A percentile compares a stretch with the other conserved stretches of the same genome.
Conservation (phyloP, 441 rosid species). For the Euphorbia celastroides region DNA sequence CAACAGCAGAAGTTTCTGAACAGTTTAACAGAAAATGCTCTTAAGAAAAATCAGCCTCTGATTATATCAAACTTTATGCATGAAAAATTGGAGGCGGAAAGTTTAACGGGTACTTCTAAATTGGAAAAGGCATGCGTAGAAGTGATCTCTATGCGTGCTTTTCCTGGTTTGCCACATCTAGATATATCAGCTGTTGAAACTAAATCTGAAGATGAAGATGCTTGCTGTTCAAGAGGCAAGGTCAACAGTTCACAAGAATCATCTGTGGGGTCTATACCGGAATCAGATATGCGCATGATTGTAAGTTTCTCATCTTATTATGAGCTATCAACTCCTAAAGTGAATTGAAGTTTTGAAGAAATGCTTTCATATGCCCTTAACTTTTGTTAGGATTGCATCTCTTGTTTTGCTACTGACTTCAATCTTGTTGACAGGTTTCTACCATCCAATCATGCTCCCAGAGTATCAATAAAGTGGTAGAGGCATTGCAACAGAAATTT, state of each 20-base stretch:
- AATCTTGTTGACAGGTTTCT: slow-evolving; percentile 47
- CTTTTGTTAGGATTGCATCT: neutral
- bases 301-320: slow-evolving; percentile 37
- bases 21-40: slow-evolving; percentile 68
- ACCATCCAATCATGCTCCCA: slow-evolving; percentile 60
- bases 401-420: neutral
- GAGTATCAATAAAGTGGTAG: slow-evolving; percentile 49
- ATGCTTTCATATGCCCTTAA: neutral
- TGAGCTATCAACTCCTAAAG: neutral
- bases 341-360: neutral
- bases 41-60: slow-evolving; percentile 65
- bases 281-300: slow-evolving; percentile 52
- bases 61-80: slow-evolving; percentile 61
- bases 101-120: slow-evolving; percentile 45
- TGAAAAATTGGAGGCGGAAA: slow-evolving; percentile 55
- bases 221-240: slow-evolving; percentile 27
- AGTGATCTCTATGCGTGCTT: slow-evolving; percentile 49
- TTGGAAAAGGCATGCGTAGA: slow-evolving; percentile 66
- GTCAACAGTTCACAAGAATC: slow-evolving; percentile 31
- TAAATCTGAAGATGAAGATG: slow-evolving; percentile 42
- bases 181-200: slow-evolving; percentile 34
- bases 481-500: slow-evolving; percentile 66
- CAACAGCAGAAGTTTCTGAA: slow-evolving; percentile 61
- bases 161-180: slow-evolving; percentile 41
- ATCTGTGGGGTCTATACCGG: slow-evolving; percentile 35